A percentile compares a stretch with the other conserved stretches of the same genome.
These are phyloP conservation scores for Trichoderma atrobrunneum DNA, from an alignment of 2,329 filamentous ascomycete genomes.

Conservation along the genomic window DNA sequence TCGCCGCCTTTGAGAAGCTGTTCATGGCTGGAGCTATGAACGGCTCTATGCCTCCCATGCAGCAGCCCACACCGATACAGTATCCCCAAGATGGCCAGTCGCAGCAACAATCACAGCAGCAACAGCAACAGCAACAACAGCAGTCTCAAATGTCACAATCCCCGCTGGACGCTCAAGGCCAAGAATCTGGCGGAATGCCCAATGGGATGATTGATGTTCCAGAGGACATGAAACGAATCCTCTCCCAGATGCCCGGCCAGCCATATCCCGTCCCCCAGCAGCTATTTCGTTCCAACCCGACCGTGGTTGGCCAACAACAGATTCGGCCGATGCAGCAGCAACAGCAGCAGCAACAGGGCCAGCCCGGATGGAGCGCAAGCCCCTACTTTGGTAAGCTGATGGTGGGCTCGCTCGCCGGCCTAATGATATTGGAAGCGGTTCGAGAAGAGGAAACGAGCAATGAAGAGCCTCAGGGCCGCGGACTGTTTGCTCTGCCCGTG, in stretches of 20 bases:
- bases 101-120: slow-evolving; percentile 43
- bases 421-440: slow-evolving; percentile 88
- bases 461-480: slow-evolving; percentile 62
- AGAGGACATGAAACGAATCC: slow-evolving; percentile 62
- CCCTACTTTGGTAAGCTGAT: slow-evolving; percentile 75
- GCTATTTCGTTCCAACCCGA: slow-evolving; percentile 44
- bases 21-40: slow-evolving; percentile 75
- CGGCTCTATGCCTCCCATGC: slow-evolving; percentile 53
- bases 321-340: slow-evolving; percentile 46
- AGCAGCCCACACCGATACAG: slow-evolving; percentile 53
- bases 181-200: slow-evolving; percentile 40
- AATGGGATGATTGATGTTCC: slow-evolving; percentile 64
- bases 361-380: slow-evolving; percentile 52
- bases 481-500: slow-evolving; percentile 63
- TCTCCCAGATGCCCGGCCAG: slow-evolving; percentile 55
- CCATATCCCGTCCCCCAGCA: slow-evolving; percentile 51
- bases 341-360: slow-evolving; percentile 42
- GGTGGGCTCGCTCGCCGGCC: slow-evolving; percentile 84
- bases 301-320: slow-evolving; percentile 53
- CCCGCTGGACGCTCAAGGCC: slow-evolving; percentile 39
- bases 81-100: slow-evolving; percentile 45
- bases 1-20: slow-evolving; percentile 74
- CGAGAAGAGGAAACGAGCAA: slow-evolving; percentile 63
- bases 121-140: slow-evolving; percentile 22
- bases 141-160: slow-evolving; percentile 38